Conservation (phyloP, 2,329 filamentous ascomycete genomes). For the Colletotrichum godetiae region DNA sequence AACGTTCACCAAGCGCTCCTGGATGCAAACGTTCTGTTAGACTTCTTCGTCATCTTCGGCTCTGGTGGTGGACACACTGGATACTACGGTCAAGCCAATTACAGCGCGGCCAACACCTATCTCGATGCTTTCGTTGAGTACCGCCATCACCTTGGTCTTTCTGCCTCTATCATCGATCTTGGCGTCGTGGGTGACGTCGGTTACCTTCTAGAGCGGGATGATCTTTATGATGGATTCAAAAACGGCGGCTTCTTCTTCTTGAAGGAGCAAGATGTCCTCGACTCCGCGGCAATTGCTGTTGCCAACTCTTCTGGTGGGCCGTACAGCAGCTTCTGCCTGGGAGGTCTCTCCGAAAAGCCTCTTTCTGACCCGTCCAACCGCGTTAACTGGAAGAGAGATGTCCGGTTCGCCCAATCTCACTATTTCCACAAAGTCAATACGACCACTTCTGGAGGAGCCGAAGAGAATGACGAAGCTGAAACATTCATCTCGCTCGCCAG, state of each 20-base stretch:
- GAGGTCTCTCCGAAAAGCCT: conserved; percentile 15
- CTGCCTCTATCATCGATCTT: conserved; percentile 54
- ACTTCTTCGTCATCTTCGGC: conserved; percentile 60
- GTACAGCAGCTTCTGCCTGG: conserved; percentile 20
- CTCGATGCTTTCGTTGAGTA: conserved; percentile 52
- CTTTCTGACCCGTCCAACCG: conserved; percentile 20
- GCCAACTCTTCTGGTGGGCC: conserved; percentile 7
- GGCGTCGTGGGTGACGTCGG: conserved; percentile 49
- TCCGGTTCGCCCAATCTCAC: conserved; percentile 21
- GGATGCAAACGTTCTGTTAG: conserved; percentile 38
- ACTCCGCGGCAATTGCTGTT: conserved; percentile 3
- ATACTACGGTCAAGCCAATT: conserved; percentile 50
- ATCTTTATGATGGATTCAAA: conserved; percentile 16
- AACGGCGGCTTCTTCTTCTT: conserved; percentile 24
- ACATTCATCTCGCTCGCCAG: conserved; percentile 14
- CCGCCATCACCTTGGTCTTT: conserved; percentile 46
- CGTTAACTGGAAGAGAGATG: conserved; percentile 21
- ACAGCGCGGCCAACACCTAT: conserved; percentile 54
- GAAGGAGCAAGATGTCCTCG: conserved; percentile 21
- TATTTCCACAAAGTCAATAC: conserved; percentile 14
- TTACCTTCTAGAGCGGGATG: conserved; percentile 34
- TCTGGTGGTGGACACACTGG: conserved; percentile 58
- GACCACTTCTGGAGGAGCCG: not conserved
- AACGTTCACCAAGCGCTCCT: conserved; percentile 49
- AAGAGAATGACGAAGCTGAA: conserved; percentile 12